phyloP scores from a whole-genome alignment of 495 filamentous ascomycete genomes.

The Umbilicaria muhlenbergii region DNA sequence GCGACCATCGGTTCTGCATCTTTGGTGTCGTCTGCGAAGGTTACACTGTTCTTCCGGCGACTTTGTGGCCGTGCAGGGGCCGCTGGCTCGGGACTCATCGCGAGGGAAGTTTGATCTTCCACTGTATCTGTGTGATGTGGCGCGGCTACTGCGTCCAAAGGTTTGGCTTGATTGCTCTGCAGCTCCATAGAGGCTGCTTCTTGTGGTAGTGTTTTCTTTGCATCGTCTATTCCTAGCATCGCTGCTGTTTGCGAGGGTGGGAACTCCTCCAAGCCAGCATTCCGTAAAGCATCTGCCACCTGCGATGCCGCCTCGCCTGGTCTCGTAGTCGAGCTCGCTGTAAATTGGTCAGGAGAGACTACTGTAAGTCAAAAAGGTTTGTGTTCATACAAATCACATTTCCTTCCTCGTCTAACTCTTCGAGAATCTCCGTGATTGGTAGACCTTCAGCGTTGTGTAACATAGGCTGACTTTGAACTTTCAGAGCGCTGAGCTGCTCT shows the following conservation, averaged over 20 bases:
- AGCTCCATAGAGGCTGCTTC: no score
- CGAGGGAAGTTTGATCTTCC: no score
- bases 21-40: background rate
- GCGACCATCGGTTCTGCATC: background rate
- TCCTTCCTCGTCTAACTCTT: constrained; percentile 84
- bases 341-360: background rate
- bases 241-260: no score
- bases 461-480: constrained; percentile 20
- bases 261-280: constrained; percentile 41
- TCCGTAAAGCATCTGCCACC: constrained; percentile 49
- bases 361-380: background rate
- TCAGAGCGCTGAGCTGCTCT: constrained; percentile 42
- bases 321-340: constrained; percentile 34
- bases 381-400: constrained; percentile 47
- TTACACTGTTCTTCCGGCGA: background rate
- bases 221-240: no score
- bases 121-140: no score
- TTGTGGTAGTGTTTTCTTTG: no score
- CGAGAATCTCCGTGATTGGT: constrained; percentile 72
- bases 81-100: background rate
- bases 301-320: constrained; percentile 46
- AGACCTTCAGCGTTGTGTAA: constrained; percentile 44
- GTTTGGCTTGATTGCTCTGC: no score
- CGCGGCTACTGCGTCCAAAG: no score
- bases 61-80: background rate